Conservation (phyloP, 2,329 filamentous ascomycete genomes). For the Aphanoascus verrucosus region DNA sequence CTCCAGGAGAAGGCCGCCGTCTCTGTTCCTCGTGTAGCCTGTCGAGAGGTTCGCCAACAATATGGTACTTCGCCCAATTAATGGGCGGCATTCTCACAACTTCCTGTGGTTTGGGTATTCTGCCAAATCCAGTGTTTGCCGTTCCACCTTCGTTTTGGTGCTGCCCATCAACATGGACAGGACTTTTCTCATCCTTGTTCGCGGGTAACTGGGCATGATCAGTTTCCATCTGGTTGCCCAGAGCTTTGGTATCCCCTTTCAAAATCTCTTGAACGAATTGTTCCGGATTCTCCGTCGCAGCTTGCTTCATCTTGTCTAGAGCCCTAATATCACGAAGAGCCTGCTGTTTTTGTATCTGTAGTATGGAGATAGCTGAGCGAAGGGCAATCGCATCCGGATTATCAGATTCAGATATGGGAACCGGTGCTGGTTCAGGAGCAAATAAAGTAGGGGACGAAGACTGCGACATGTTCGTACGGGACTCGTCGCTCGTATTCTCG, state of each 20-base stretch:
- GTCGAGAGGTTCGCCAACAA: constrained; percentile 77
- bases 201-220: constrained; percentile 31
- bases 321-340: constrained; percentile 63
- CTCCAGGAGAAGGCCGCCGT: constrained; percentile 44
- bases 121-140: constrained; percentile 41
- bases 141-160: background rate
- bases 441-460: constrained; percentile 16
- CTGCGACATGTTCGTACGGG: background rate
- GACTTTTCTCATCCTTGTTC: constrained; percentile 25
- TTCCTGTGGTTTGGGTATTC: constrained; percentile 66
- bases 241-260: constrained; percentile 47
- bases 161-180: constrained; percentile 13
- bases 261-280: constrained; percentile 60
- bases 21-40: constrained; percentile 74
- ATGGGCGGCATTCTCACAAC: constrained; percentile 77
- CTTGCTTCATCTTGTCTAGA: constrained; percentile 58
- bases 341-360: constrained; percentile 75
- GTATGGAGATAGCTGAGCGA: constrained; percentile 69
- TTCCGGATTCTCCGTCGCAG: constrained; percentile 59
- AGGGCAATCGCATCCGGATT: constrained; percentile 85
- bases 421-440: constrained; percentile 30
- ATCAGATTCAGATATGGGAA: constrained; percentile 39
- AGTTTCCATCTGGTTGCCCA: constrained; percentile 28
- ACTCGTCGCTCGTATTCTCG: background rate
- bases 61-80: constrained; percentile 89